Evolutionary conservation across 768 basidiomycete species (phyloP).

Genomic region (Hemileccinum impolitum): DNA sequence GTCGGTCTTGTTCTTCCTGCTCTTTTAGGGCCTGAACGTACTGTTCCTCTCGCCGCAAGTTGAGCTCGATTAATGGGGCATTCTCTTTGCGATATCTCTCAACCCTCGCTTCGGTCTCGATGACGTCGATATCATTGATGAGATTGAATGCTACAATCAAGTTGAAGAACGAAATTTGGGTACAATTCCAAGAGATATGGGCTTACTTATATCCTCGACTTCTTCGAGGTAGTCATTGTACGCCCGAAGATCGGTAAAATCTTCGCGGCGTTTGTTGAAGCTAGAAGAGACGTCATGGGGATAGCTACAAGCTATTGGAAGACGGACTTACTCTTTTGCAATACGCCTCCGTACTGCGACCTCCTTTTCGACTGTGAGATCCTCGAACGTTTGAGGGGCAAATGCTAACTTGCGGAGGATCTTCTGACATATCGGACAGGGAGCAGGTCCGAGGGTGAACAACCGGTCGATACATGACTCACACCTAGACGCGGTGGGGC

Average conservation of each 20-base stretch:
- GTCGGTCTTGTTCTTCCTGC: slow-evolving; percentile 76
- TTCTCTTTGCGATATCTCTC: slow-evolving; percentile 77
- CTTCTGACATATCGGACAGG: slow-evolving; percentile 90
- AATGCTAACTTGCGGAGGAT: slow-evolving; percentile 92
- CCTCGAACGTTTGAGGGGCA: slow-evolving; percentile 92
- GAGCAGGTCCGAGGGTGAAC: slow-evolving; percentile 93
- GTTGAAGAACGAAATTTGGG: background rate
- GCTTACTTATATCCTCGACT: slow-evolving; percentile 85
- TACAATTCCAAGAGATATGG: background rate
- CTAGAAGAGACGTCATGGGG: slow-evolving; percentile 37
- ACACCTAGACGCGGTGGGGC: slow-evolving; percentile 62
- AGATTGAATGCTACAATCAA: slow-evolving; percentile 79
- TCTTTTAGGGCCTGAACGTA: slow-evolving; percentile 69
- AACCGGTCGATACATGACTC: slow-evolving; percentile 97
- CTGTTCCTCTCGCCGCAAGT: slow-evolving; percentile 77
- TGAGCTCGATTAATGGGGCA: slow-evolving; percentile 77
- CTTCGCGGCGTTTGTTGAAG: slow-evolving; percentile 91
- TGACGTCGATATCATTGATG: slow-evolving; percentile 81
- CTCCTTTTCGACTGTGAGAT: slow-evolving; percentile 90
- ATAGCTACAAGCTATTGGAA: background rate
- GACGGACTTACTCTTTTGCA: slow-evolving; percentile 70
- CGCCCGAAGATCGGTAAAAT: slow-evolving; percentile 72
- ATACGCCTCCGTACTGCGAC: slow-evolving; percentile 84
- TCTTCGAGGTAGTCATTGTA: slow-evolving; percentile 97
- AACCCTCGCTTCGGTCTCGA: slow-evolving; percentile 81